Conservation (phyloP, 73 alveolate genomes). For the Tetrahymena elliotti region DNA sequence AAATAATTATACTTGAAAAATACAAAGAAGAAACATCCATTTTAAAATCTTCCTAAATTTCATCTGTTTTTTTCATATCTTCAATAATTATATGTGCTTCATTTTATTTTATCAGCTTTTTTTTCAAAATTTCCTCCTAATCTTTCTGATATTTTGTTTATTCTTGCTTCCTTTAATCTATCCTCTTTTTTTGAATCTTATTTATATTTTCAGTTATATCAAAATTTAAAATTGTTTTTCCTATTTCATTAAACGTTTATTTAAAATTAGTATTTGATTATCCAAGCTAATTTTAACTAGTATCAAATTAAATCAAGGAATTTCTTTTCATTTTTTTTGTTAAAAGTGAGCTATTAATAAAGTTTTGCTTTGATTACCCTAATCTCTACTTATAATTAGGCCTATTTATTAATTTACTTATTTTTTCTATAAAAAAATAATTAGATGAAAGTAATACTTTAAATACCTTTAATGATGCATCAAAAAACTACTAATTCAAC, state of each 20-base stretch:
- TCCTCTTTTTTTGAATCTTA: neutral
- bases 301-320: neutral
- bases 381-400: neutral
- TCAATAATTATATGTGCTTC: neutral
- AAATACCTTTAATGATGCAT: too few relatives aligned
- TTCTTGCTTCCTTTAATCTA: neutral
- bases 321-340: neutral
- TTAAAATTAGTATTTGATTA: neutral
- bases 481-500: too few relatives aligned
- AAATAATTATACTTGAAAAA: neutral
- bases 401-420: neutral
- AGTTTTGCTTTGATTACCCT: neutral
- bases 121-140: neutral
- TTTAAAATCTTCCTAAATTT: neutral
- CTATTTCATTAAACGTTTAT: neutral
- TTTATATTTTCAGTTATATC: neutral
- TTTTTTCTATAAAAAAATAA: too few relatives aligned
- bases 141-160: neutral
- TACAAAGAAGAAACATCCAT: neutral
- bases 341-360: neutral
- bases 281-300: neutral
- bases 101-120: neutral
- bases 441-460: too few relatives aligned
- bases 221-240: neutral
- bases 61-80: neutral